Base-by-base conservation (phyloP, 192 early-diverging fungal species). In the Dispira simplex region DNA sequence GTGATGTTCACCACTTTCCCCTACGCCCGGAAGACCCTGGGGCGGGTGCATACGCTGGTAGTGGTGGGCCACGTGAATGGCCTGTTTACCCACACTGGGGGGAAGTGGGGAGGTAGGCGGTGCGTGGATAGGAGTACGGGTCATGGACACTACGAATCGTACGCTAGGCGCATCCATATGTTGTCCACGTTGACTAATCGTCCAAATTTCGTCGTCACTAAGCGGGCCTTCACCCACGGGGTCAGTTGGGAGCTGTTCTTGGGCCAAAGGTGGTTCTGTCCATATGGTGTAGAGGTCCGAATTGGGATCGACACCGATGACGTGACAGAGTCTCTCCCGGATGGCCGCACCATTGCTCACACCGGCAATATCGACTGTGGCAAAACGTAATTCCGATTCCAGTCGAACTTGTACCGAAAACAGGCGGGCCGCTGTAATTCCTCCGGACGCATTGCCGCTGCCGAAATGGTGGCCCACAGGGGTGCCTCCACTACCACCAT, bases 191-290 rank as follows among this genome's bases (percentile, higher is more conserved):
- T 60, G 58, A 32, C 58, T 60, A 21, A 60, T 2, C 14, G 10
- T 27, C 58, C 58, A 60, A 43, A 60, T 60, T 8, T 43, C 58
- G 39, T 60, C 58, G 58, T 60, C 58, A 18, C 58, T 60, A 11
- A 60, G 39, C 14, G 58, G 58, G 13, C 58, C 58, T 27, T 27
- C 25, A 18, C 25, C 27, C 11, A 43, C 14, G 14, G 32, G 32
- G 13, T 27, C 26, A 8, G 39, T 12, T 18, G 32, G 10, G 10
- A 16, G 58, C 5, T 44, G 58, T 18, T 27, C 27, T 5, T 12
- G 21, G 26, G 27, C 14, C 14, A 11, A 44, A 28, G 58, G 32
- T 18, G 58, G 58, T 18, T n/a, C 58, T 32, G 32, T 27, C 58
- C 58, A 60, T 14, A 60, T 21, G 12, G 58, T 60, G 39, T 60